phyloP scores from a whole-genome alignment of 257 asterid species.

The Solanum acaule region DNA sequence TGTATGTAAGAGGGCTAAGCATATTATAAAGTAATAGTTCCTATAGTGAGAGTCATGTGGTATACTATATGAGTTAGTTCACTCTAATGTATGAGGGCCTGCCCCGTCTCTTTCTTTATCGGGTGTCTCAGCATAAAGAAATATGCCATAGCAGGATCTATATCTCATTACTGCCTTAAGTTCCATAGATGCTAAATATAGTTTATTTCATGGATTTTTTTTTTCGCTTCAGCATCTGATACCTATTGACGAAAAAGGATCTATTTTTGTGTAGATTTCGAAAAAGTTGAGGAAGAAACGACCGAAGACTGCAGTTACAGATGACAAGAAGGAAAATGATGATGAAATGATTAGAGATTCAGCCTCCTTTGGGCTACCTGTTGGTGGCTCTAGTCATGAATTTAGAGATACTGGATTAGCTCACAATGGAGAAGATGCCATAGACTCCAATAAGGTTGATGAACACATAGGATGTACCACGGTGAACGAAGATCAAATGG shows the following conservation, averaged over 20 bases:
- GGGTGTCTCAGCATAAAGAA: neutral
- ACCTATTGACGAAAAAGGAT: neutral
- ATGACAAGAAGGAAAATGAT: constrained; percentile 29
- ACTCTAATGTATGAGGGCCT: neutral
- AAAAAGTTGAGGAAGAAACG: constrained; percentile 66
- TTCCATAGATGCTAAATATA: neutral
- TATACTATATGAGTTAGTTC: neutral
- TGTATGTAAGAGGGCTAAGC: neutral
- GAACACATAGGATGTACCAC: constrained; percentile 13
- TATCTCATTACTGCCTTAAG: neutral
- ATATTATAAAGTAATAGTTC: neutral
- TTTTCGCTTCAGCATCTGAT: neutral
- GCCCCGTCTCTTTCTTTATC: neutral
- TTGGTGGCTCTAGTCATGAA: constrained; percentile 23
- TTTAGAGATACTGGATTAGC: constrained; percentile 13
- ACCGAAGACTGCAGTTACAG: constrained; percentile 21
- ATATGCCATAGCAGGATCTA: neutral
- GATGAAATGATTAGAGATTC: constrained; percentile 28
- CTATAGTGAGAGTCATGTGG: neutral
- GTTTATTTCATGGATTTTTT: neutral
- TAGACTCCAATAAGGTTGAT: constrained; percentile 24
- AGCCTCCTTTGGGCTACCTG: constrained; percentile 24
- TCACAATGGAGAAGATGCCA: constrained; percentile 14
- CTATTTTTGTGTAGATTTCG: constrained; percentile 54
- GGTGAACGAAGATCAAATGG: constrained; percentile 4